These are phyloP conservation scores for Chlorella variabilis DNA, from an alignment of 163 green algal species.

Conservation along the genomic window DNA sequence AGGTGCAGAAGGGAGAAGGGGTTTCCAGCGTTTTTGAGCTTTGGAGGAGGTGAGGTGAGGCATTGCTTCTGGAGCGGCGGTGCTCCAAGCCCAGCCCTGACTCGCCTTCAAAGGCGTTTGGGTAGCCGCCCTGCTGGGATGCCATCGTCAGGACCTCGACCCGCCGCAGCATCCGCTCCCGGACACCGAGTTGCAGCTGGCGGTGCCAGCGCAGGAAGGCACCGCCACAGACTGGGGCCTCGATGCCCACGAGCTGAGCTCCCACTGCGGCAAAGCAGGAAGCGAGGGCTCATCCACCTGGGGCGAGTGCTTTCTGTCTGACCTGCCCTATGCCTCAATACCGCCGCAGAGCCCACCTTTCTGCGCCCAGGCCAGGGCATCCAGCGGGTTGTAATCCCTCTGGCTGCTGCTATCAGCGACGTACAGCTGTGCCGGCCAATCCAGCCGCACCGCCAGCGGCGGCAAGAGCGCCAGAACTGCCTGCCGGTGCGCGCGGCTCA, in stretches of 20 bases:
- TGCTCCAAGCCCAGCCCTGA: background rate
- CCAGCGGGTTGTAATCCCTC: background rate
- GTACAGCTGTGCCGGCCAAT: background rate
- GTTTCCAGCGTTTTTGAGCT: background rate
- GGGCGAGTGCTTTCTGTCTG: no score
- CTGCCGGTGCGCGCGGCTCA: constrained; percentile 3
- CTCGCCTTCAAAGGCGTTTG: background rate
- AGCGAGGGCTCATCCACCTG: no score
- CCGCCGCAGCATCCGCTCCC: background rate
- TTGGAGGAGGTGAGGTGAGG: no score
- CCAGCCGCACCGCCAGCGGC: background rate
- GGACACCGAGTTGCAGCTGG: background rate
- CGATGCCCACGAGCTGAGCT: background rate
- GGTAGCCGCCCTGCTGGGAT: background rate
- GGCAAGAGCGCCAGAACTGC: background rate
- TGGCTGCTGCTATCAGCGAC: no score
- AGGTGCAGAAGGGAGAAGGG: no score
- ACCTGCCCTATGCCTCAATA: no score
- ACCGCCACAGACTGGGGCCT: background rate
- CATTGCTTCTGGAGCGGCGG: no score
- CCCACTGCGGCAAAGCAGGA: no score
- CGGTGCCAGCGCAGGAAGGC: constrained; percentile 3
- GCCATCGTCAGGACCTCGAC: background rate
- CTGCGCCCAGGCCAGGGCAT: background rate
- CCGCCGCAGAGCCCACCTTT: background rate